Evolutionary conservation across 1,139 yeast species (phyloP).

Genomic region (Yamadazyma taylorii): DNA sequence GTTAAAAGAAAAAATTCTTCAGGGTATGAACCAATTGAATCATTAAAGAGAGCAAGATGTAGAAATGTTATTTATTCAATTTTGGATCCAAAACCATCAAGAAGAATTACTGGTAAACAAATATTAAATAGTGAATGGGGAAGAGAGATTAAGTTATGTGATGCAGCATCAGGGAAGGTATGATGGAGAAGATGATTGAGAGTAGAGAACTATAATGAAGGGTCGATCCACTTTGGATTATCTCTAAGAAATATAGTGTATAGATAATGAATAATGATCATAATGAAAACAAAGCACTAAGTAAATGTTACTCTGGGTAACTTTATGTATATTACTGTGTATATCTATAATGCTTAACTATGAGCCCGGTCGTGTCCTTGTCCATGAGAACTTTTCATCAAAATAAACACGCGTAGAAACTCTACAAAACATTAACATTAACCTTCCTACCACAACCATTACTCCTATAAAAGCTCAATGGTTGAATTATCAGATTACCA

Average conservation of each 20-base stretch:
- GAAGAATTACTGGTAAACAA: constrained; percentile 88
- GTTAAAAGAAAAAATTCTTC: constrained; percentile 72
- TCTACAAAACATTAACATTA: too few relatives aligned
- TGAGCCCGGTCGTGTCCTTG: background rate
- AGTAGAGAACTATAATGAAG: too few relatives aligned
- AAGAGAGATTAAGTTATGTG: constrained; percentile 77
- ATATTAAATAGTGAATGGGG: constrained; percentile 95
- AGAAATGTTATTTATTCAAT: constrained; percentile 90
- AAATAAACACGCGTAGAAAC: constrained; percentile 2
- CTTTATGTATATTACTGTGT: too few relatives aligned
- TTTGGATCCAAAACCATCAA: constrained; percentile 82
- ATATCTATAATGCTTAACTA: too few relatives aligned
- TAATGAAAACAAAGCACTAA: background rate
- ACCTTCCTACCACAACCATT: too few relatives aligned
- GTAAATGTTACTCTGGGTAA: too few relatives aligned
- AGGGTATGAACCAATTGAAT: constrained; percentile 91
- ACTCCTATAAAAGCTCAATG: constrained; percentile 35
- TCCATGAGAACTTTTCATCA: background rate
- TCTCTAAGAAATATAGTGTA: too few relatives aligned
- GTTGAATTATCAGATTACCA: constrained; percentile 89
- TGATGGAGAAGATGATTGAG: background rate
- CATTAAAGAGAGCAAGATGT: constrained; percentile 78
- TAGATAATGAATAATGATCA: too few relatives aligned
- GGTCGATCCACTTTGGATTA: too few relatives aligned
- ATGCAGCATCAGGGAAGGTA: constrained; percentile 45